These are phyloP conservation scores for Lolium multiflorum DNA, from an alignment of 176 grass and related monocot species.

Conservation along the genomic window DNA sequence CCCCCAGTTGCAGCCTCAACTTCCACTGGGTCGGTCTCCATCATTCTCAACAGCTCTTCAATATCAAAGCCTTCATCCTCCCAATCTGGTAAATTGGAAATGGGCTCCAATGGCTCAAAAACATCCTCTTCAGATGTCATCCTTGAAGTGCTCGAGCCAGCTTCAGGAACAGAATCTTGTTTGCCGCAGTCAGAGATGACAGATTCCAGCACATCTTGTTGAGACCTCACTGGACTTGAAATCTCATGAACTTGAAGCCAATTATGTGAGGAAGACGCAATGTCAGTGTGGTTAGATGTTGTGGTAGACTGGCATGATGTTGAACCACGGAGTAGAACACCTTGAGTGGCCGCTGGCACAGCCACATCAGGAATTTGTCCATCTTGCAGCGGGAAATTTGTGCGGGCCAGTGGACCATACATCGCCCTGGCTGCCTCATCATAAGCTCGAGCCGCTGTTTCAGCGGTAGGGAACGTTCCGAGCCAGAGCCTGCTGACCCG, in stretches of 20 bases:
- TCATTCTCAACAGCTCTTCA: conserved; percentile 58
- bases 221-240: neutral
- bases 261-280: neutral
- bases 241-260: conserved; percentile 17
- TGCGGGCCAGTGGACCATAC: conserved; percentile 69
- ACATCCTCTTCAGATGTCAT: conserved; percentile 26
- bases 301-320: conserved; percentile 60
- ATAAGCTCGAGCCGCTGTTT: conserved; percentile 75
- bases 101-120: conserved; percentile 59
- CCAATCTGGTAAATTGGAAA: conserved; percentile 38
- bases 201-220: neutral
- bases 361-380: neutral
- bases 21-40: conserved; percentile 57
- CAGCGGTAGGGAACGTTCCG: conserved; percentile 74
- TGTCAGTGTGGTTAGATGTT: conserved; percentile 36
- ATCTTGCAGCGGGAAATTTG: conserved; percentile 57
- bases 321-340: neutral
- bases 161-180: neutral
- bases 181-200: neutral
- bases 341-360: neutral
- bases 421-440: conserved; percentile 89
- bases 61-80: conserved; percentile 54
- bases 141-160: neutral
- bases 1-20: neutral
- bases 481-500: conserved; percentile 77